phyloP scores from a whole-genome alignment of 2,329 filamentous ascomycete species.

The Venturia nashicola region DNA sequence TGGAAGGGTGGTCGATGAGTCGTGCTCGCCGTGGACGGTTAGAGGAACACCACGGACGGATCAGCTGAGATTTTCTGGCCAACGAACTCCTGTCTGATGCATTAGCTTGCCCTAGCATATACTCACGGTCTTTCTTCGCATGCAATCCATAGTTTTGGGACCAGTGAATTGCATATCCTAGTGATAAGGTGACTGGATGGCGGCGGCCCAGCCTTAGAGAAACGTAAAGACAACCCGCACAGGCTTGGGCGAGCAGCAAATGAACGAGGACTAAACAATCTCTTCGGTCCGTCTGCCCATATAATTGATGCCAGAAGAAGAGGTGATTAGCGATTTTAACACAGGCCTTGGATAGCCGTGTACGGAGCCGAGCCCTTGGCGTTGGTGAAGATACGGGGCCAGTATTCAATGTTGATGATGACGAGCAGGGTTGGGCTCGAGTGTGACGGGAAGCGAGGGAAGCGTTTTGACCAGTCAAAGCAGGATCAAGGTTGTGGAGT shows the following conservation, averaged over 20 bases:
- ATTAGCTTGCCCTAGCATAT: slow-evolving; percentile 3
- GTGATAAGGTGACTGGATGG: slow-evolving; percentile 9
- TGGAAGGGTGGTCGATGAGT: slow-evolving; percentile 28
- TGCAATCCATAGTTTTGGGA: background rate
- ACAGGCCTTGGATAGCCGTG: background rate
- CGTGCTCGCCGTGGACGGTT: slow-evolving; percentile 16
- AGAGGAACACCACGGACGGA: slow-evolving; percentile 17
- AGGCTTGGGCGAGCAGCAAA: background rate
- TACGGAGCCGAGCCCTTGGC: background rate
- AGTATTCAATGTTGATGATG: background rate
- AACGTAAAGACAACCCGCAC: slow-evolving; percentile 8
- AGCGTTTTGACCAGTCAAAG: background rate
- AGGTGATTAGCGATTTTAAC: background rate
- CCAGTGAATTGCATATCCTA: background rate
- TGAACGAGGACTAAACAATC: background rate
- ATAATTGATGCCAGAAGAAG: background rate
- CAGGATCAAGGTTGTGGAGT: background rate
- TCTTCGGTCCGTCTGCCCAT: background rate
- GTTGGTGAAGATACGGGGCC: background rate
- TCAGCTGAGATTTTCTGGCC: slow-evolving; percentile 17
- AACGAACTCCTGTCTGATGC: background rate
- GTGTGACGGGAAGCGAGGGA: background rate
- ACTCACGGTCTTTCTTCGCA: background rate
- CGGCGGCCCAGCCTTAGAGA: background rate
- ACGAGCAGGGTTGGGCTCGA: background rate